Evolutionary conservation across 768 basidiomycete genomes (phyloP).

Genomic region (Kwoniella sp.): DNA sequence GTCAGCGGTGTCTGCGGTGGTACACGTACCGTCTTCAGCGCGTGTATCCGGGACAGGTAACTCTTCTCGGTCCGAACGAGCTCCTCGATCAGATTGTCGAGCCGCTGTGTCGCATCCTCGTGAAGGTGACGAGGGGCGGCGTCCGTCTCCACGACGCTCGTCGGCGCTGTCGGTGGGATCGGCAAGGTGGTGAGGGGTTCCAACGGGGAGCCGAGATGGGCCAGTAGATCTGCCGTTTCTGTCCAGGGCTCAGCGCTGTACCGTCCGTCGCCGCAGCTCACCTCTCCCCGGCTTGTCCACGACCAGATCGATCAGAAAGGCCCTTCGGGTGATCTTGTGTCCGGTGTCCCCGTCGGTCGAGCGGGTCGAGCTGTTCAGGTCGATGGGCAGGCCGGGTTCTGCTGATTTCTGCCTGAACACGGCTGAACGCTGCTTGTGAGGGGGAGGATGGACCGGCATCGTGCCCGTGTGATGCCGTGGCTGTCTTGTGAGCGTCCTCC

Average conservation of each 20-base stretch:
- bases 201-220: conserved; percentile 35
- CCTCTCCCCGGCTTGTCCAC: conserved; percentile 69
- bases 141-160: too few relatives aligned
- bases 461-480: too few relatives aligned
- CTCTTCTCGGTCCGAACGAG: conserved; percentile 82
- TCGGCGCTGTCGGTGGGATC: too few relatives aligned
- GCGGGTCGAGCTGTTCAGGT: conserved; percentile 42
- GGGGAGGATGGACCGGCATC: too few relatives aligned
- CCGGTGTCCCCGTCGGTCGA: conserved; percentile 39
- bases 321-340: conserved; percentile 63
- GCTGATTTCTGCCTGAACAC: conserved; percentile 14
- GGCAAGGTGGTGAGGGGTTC: conserved; percentile 24
- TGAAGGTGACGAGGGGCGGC: conserved; percentile 19
- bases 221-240: conserved; percentile 43
- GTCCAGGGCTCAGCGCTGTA: conserved; percentile 7
- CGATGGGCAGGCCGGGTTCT: conserved; percentile 37
- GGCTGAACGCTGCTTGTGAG: too few relatives aligned
- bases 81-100: conserved; percentile 75
- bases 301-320: conserved; percentile 84
- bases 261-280: conserved; percentile 7
- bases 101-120: conserved; percentile 34
- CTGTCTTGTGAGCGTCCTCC: too few relatives aligned
- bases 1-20: not conserved
- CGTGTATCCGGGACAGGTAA: conserved; percentile 76
- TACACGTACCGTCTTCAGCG: conserved; percentile 61